Percentiles rank a stretch among this genome's conserved stretches.
Evolutionary conservation across 495 filamentous ascomycete species (phyloP).

Genomic region (Niebla homalea): DNA sequence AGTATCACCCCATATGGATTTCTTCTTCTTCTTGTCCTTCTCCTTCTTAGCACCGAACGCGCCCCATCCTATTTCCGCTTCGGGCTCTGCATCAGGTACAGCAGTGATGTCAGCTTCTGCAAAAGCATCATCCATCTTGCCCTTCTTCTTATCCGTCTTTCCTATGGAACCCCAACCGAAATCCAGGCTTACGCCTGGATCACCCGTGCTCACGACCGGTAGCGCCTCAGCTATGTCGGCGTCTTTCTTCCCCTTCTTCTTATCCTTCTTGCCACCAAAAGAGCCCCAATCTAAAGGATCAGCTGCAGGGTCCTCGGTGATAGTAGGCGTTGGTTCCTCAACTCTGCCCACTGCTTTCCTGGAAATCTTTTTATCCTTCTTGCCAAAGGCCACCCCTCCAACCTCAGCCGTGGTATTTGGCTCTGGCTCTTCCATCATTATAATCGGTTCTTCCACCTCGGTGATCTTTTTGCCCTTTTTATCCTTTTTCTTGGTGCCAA

Average conservation of each 20-base stretch:
- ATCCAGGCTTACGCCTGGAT: conserved; percentile 6
- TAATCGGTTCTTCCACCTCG: conserved; percentile 12
- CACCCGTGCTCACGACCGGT: neutral
- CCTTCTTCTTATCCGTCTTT: conserved; percentile 22
- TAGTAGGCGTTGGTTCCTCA: conserved; percentile 5
- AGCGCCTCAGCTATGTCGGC: conserved; percentile 2
- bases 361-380: conserved; percentile 17
- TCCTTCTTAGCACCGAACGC: conserved; percentile 6
- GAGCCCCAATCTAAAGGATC: neutral
- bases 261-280: conserved; percentile 21
- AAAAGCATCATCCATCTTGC: conserved; percentile 8
- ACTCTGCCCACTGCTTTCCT: conserved; percentile 19
- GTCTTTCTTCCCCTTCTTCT: conserved; percentile 29
- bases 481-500: conserved; percentile 20
- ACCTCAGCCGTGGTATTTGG: conserved; percentile 11
- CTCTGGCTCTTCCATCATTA: conserved; percentile 7
- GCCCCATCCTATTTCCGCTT: conserved; percentile 2
- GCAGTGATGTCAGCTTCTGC: conserved; percentile 1
- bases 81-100: conserved; percentile 8
- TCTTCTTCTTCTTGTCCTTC: conserved; percentile 29
- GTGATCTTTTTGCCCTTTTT: conserved; percentile 20
- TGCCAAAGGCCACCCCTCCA: conserved; percentile 11
- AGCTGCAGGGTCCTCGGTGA: conserved; percentile 8
- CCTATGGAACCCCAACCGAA: conserved; percentile 1
- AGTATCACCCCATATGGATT: conserved; percentile 11